Evolutionary conservation across 108 stramenopile genomes (phyloP).

Genomic region (Cyclotella distinguenda): DNA sequence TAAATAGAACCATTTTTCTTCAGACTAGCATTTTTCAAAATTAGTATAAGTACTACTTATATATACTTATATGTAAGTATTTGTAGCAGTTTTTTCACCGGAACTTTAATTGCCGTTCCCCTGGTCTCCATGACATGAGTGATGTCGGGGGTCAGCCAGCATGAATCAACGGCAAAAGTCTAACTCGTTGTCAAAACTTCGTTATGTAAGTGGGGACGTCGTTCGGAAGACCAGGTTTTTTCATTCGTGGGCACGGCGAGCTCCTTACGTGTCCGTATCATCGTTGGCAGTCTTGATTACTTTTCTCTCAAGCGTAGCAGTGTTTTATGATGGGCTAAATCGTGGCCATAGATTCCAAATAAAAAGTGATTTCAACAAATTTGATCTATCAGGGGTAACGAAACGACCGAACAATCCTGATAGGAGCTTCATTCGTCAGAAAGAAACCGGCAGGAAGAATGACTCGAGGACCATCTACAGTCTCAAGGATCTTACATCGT

Average conservation of each 20-base stretch:
- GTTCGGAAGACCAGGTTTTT: neutral
- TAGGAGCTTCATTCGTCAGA: neutral
- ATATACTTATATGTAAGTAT: no score
- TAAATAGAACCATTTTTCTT: no score
- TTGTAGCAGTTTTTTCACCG: no score
- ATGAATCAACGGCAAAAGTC: neutral
- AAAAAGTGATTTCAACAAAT: neutral
- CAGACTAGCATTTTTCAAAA: no score
- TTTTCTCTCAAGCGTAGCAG: neutral
- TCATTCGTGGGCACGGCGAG: neutral
- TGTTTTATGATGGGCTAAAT: neutral
- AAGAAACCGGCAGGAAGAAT: neutral
- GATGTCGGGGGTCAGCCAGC: no score
- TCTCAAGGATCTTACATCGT: constrained; percentile 23
- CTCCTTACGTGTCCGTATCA: neutral
- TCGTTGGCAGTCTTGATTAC: neutral
- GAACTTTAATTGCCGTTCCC: no score
- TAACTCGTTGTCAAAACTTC: neutral
- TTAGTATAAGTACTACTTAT: no score
- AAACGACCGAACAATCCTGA: neutral
- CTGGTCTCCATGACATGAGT: no score
- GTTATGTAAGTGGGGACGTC: neutral
- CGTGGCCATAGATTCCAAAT: neutral
- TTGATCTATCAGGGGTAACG: neutral
- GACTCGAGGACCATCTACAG: constrained; percentile 14